A percentile compares a stretch with the other conserved stretches of the same genome.
These are phyloP conservation scores for Claviceps sp. DNA, from an alignment of 2,329 filamentous ascomycete genomes.

Conservation along the genomic window DNA sequence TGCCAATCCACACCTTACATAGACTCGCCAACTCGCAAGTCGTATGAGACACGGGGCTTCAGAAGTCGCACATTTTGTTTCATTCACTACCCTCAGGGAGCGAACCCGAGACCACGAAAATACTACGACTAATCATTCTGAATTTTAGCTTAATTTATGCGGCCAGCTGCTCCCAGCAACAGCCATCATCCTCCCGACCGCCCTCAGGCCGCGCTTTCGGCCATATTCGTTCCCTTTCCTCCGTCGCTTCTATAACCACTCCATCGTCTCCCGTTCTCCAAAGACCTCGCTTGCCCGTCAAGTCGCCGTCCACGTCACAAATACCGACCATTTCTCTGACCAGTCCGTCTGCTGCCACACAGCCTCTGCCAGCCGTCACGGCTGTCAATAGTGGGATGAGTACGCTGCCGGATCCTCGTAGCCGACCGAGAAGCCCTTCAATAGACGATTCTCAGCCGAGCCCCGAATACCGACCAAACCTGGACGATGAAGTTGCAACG, in stretches of 20 bases:
- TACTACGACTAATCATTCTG: slow-evolving; percentile 9
- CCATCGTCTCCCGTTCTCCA: slow-evolving; percentile 21
- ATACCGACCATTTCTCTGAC: slow-evolving; percentile 24
- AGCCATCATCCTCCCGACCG: slow-evolving; percentile 11
- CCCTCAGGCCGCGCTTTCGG: slow-evolving; percentile 22
- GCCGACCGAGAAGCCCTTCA: slow-evolving; percentile 32
- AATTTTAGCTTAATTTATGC: slow-evolving; percentile 37
- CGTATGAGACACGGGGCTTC: not conserved
- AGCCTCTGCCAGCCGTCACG: slow-evolving; percentile 26
- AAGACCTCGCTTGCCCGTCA: slow-evolving; percentile 20
- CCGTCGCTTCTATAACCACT: slow-evolving; percentile 30
- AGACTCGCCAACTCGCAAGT: not conserved
- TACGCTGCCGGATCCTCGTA: slow-evolving; percentile 53
- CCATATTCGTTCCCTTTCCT: slow-evolving; percentile 41
- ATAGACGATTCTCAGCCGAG: slow-evolving; percentile 17
- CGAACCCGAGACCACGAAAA: not conserved
- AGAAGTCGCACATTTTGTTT: not conserved
- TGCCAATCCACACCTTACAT: not conserved
- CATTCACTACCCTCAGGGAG: not conserved
- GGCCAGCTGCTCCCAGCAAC: slow-evolving; percentile 36
- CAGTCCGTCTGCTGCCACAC: slow-evolving; percentile 15
- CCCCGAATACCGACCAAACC: slow-evolving; percentile 36
- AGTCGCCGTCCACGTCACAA: slow-evolving; percentile 23
- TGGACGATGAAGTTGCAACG: slow-evolving; percentile 66
- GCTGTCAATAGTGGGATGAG: slow-evolving; percentile 48